phyloP scores from a whole-genome alignment of 768 basidiomycete genomes.

The Myochromella boudieri region DNA sequence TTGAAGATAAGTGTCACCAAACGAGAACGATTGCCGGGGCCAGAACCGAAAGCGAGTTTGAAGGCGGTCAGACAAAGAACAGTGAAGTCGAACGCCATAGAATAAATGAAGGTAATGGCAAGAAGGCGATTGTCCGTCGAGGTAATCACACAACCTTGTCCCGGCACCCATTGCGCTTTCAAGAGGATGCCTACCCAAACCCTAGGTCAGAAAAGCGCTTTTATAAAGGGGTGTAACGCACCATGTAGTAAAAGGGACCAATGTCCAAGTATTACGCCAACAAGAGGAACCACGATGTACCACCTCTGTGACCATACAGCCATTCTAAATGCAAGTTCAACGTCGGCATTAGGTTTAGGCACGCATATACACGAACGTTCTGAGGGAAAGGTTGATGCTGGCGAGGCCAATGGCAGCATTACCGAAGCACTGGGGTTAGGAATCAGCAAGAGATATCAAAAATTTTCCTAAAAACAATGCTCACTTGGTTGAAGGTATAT shows the following conservation, averaged over 20 bases:
- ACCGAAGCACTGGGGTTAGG: slow-evolving; percentile 42
- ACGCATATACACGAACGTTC: slow-evolving; percentile 50
- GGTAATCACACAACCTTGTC: slow-evolving; percentile 54
- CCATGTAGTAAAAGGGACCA: slow-evolving; percentile 74
- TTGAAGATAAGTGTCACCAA: slow-evolving; percentile 66
- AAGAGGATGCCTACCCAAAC: slow-evolving; percentile 49
- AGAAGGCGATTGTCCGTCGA: slow-evolving; percentile 59
- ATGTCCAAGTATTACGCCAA: slow-evolving; percentile 61
- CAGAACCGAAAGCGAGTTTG: slow-evolving; percentile 52
- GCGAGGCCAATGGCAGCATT: slow-evolving; percentile 69
- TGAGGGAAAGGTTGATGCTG: slow-evolving; percentile 66
- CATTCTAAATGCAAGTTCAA: slow-evolving; percentile 40
- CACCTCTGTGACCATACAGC: slow-evolving; percentile 67
- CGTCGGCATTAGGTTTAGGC: not conserved
- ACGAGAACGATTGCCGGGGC: slow-evolving; percentile 49
- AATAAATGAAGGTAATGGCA: slow-evolving; percentile 68
- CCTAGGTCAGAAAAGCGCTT: not conserved
- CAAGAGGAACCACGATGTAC: slow-evolving; percentile 51
- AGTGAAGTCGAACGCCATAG: slow-evolving; percentile 69
- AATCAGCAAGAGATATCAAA: not conserved
- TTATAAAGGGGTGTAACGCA: slow-evolving; percentile 17
- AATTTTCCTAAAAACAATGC: slow-evolving; percentile 4
- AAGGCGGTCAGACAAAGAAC: slow-evolving; percentile 61
- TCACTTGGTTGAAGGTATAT: slow-evolving; percentile 65
- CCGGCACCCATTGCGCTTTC: slow-evolving; percentile 54